Evolutionary conservation across 169 alveolate species (phyloP).

Genomic region (Pseudocohnilembus persalinus): DNA sequence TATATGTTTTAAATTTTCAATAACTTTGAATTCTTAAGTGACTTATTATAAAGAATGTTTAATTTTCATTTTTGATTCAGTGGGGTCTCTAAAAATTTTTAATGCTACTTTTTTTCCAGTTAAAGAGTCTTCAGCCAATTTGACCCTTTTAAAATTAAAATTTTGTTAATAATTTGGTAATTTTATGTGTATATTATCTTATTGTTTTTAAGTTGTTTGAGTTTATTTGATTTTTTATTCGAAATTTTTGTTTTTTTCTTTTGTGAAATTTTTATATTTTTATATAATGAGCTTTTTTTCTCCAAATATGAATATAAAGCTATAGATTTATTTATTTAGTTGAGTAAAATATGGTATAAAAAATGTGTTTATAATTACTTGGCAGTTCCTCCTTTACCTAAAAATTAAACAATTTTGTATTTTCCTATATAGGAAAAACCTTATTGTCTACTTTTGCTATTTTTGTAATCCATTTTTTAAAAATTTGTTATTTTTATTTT

Average conservation of each 20-base stretch:
- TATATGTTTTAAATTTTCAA: slow-evolving; percentile 41
- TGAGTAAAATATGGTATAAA: too few relatives aligned
- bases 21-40: slow-evolving; percentile 28
- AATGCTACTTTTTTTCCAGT: background rate
- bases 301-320: too few relatives aligned
- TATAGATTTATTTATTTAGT: too few relatives aligned
- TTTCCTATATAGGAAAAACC: background rate
- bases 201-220: too few relatives aligned
- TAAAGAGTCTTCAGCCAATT: background rate
- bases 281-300: too few relatives aligned
- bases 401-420: too few relatives aligned
- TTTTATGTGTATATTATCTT: too few relatives aligned
- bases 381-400: background rate
- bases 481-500: too few relatives aligned
- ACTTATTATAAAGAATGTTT: background rate
- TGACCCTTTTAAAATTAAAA: background rate
- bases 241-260: too few relatives aligned
- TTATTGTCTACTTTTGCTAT: background rate
- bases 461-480: background rate
- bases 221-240: too few relatives aligned
- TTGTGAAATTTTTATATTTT: too few relatives aligned
- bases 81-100: background rate
- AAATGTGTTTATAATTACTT: background rate
- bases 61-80: background rate
- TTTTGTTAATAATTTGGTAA: too few relatives aligned